A percentile compares a stretch with the other conserved stretches of the same genome.
These are phyloP conservation scores for Cryptococcus jaspeensis DNA, from an alignment of 1,284 basidiomycete genomes.

Conservation along the genomic window DNA sequence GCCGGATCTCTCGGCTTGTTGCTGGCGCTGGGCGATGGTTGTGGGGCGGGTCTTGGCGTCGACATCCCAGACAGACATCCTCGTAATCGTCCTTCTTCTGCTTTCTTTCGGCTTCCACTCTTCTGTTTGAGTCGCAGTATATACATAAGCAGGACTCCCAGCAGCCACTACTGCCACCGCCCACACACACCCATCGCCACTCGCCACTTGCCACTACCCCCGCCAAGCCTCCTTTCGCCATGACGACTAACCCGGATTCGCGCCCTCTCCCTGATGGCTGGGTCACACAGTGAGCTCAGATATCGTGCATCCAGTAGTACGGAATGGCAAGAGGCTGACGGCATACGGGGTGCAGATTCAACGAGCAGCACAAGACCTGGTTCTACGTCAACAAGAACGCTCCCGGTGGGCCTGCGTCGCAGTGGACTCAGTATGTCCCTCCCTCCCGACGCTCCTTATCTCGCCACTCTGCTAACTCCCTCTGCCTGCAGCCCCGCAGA, in stretches of 20 bases:
- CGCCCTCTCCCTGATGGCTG: conserved; percentile 48
- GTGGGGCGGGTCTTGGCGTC: no score
- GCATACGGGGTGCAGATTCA: conserved; percentile 27
- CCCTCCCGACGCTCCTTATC: not conserved
- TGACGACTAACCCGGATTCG: conserved; percentile 41
- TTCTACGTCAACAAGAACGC: conserved; percentile 53
- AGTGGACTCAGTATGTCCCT: conserved; percentile 50
- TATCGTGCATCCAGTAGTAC: not conserved
- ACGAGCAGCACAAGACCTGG: conserved; percentile 50
- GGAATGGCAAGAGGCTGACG: not conserved
- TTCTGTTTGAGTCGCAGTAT: no score
- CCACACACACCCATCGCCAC: no score
- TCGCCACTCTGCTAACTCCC: not conserved
- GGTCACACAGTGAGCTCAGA: conserved; percentile 40
- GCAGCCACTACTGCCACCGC: no score
- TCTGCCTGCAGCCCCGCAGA: conserved; percentile 42
- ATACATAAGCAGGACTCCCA: no score
- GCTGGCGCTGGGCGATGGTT: no score
- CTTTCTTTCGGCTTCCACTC: no score
- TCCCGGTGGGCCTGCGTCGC: conserved; percentile 41
- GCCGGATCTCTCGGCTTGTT: no score
- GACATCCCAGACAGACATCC: no score
- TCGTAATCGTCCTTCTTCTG: no score
- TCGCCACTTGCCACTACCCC: no score
- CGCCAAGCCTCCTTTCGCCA: not conserved